Evolutionary conservation across 208 protist species (phyloP).

Genomic region (Acanthamoeba royreba): DNA sequence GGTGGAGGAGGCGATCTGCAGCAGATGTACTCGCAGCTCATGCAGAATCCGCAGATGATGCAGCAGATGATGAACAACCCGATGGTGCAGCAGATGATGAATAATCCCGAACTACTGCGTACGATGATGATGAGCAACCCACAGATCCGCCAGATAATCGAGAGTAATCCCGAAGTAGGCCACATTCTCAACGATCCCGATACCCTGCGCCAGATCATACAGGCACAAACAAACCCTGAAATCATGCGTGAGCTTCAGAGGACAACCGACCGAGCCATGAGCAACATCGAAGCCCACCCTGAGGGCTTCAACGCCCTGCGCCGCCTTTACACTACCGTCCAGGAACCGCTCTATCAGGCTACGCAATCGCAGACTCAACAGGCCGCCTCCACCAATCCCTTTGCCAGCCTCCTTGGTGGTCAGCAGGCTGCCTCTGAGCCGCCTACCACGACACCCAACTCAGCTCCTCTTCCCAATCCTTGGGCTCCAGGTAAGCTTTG

Average conservation of each 20-base stretch:
- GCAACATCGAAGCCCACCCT: constrained; percentile 78
- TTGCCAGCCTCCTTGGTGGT: constrained; percentile 15
- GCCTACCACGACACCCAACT: constrained; percentile 46
- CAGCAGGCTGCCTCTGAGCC: neutral
- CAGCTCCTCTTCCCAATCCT: constrained; percentile 60
- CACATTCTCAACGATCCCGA: constrained; percentile 76
- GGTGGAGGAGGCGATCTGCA: constrained; percentile 46
- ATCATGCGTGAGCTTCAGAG: constrained; percentile 85
- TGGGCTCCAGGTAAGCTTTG: constrained; percentile 44
- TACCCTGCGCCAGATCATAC: constrained; percentile 76
- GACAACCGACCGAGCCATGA: constrained; percentile 79
- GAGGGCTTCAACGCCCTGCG: constrained; percentile 77
- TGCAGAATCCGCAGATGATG: constrained; percentile 79
- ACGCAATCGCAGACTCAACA: neutral
- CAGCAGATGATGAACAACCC: constrained; percentile 75
- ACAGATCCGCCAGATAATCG: constrained; percentile 77
- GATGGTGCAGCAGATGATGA: constrained; percentile 72
- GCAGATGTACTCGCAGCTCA: constrained; percentile 72
- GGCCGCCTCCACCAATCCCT: neutral
- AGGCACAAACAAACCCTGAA: constrained; percentile 82
- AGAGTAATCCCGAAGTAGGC: constrained; percentile 83
- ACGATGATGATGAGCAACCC: constrained; percentile 79
- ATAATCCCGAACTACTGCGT: constrained; percentile 70
- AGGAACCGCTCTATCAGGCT: constrained; percentile 75
- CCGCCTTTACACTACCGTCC: constrained; percentile 74